Evolutionary conservation across 768 basidiomycete species (phyloP), one percentile per base, ranked within the genome.

Genomic region (Kwoniella newhampshirensis): DNA sequence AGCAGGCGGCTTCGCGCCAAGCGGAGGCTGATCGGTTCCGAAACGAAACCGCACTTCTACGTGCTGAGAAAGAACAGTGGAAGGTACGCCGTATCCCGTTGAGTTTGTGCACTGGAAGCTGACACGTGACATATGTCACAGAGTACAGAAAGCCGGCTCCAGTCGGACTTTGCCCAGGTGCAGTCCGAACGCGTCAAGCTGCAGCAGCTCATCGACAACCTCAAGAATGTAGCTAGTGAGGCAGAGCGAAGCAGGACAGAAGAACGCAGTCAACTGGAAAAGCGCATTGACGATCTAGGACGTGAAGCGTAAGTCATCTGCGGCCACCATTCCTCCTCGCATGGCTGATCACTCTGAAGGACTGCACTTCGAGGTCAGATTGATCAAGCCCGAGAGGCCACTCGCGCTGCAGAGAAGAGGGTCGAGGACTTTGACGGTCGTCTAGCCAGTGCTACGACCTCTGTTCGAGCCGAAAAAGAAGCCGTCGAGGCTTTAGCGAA

Each of bases 11-110:
- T 20, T 75, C 80, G 6, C 80, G 84, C 2, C 84, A 83, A 59
- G 79, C 82, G 23, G 81, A 82, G 21, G 77, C 86, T 15, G 90
- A 93, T 60, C 86, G 88, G 55, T 78, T 91, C 36, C 84, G 89
- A 9, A 89, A 88, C 63, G 93, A 97, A 66, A 83, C 81, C 62
- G 87, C 89, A 2, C 93, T 89, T 73, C 82, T 96, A 17, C 85
- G 87, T 40, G 92, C 91, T 0, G 94, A 98, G 81, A 93, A 91
- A 80, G 87, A 85, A 69, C 88, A 93, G 32, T 91, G 88, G 87
- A 89, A 90, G 86, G 91, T 89, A 50, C 50, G 73, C 47, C 23
- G 17, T 25, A 4, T 20, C n/a, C 23, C 17, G 11, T 37, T 61
- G 28, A 82, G 70, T 1, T 30, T 8, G 13, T 45, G 35, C 17